phyloP scores from a whole-genome alignment of 345 rosid species.

The Lepidium sativum region DNA sequence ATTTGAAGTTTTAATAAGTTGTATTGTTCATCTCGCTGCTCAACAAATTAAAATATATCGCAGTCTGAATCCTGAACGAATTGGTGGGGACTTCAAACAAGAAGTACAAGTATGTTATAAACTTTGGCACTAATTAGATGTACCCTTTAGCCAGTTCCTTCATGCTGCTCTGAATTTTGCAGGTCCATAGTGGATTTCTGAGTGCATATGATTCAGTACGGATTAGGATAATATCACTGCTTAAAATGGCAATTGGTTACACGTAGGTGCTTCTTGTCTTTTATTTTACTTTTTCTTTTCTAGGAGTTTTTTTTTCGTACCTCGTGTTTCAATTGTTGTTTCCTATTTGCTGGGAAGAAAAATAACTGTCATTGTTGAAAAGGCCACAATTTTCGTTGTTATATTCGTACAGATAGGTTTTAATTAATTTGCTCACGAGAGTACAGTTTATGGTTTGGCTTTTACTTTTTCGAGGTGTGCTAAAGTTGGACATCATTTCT shows the following conservation, averaged over 20 bases:
- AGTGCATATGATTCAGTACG: slow-evolving; percentile 87
- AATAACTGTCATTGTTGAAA: neutral
- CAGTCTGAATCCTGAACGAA: slow-evolving; percentile 91
- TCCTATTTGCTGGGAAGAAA: neutral
- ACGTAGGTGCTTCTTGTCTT: slow-evolving; percentile 40
- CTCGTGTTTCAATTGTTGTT: neutral
- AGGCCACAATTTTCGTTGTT: neutral
- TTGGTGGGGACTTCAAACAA: slow-evolving; percentile 90
- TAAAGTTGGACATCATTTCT: slow-evolving; percentile 1
- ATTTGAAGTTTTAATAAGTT: slow-evolving; percentile 5
- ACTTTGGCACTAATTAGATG: neutral
- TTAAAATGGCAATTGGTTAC: slow-evolving; percentile 58
- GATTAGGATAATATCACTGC: slow-evolving; percentile 63
- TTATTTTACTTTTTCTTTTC: neutral
- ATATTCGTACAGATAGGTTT: neutral
- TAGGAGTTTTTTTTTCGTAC: neutral
- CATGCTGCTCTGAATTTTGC: slow-evolving; percentile 19
- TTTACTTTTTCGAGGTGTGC: neutral
- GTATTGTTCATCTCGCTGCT: neutral
- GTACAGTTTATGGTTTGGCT: neutral
- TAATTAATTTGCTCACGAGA: neutral
- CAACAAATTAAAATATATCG: neutral
- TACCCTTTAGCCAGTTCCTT: neutral
- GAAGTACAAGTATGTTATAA: slow-evolving; percentile 62
- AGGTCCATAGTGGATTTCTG: slow-evolving; percentile 93